Percentiles rank a stretch among this genome's conserved stretches.
Evolutionary conservation across 1,284 basidiomycete species (phyloP).

Genomic region (Rhodotorula sp.): DNA sequence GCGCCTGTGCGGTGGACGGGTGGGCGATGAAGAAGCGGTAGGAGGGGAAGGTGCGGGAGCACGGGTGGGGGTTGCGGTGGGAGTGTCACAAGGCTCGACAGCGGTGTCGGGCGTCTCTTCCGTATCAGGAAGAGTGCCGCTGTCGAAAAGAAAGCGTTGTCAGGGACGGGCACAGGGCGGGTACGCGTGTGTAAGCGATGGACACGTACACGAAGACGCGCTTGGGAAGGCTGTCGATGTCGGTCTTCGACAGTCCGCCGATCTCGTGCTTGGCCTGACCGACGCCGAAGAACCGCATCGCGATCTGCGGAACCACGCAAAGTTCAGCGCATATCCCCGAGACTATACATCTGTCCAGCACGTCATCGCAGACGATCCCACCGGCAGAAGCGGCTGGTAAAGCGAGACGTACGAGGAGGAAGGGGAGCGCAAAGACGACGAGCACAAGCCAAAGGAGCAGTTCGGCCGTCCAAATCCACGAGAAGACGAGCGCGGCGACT

Average conservation of each 20-base stretch:
- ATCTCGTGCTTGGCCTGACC: constrained; percentile 43
- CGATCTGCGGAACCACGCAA: constrained; percentile 9
- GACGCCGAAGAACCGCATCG: constrained; percentile 37
- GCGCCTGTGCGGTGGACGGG: not conserved
- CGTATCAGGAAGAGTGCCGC: not conserved
- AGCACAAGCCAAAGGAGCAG: constrained; percentile 29
- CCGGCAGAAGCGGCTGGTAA: too few species aligned
- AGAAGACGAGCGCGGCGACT: constrained; percentile 38
- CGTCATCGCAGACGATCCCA: too few species aligned
- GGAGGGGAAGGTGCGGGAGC: not conserved
- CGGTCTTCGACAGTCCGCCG: constrained; percentile 40
- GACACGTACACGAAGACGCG: constrained; percentile 25
- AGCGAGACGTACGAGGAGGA: constrained; percentile 30
- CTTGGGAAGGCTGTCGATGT: constrained; percentile 40
- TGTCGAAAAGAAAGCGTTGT: not conserved
- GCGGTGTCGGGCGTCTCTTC: not conserved
- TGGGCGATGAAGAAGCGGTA: not conserved
- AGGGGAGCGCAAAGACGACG: constrained; percentile 43
- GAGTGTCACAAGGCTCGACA: not conserved
- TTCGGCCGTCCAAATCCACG: constrained; percentile 41
- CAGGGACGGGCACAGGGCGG: not conserved
- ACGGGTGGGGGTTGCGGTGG: not conserved
- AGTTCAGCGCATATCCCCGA: too few species aligned
- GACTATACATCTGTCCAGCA: too few species aligned
- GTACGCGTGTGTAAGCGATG: too few species aligned